A percentile compares a stretch with the other conserved stretches of the same genome.
These are phyloP conservation scores for Litchi chinensis DNA, from an alignment of 345 rosid genomes.

Conservation along the genomic window DNA sequence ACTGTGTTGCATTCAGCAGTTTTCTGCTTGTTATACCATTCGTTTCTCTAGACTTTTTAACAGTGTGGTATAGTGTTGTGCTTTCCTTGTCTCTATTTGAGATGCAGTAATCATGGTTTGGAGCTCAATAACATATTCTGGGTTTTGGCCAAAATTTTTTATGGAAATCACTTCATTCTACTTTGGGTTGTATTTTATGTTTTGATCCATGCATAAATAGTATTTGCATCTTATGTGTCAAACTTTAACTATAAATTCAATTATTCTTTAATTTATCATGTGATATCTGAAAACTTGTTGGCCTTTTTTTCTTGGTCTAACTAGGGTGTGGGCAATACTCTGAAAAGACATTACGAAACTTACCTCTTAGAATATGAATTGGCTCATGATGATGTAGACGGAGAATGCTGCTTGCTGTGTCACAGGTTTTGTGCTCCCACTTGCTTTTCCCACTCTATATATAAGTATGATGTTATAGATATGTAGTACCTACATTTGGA, in stretches of 20 bases:
- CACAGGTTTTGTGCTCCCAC: slow-evolving; percentile 57
- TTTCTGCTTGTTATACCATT: not conserved
- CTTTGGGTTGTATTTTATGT: slow-evolving; percentile 1
- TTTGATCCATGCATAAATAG: not conserved
- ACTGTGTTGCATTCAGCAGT: not conserved
- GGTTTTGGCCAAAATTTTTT: not conserved
- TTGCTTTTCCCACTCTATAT: slow-evolving; percentile 6
- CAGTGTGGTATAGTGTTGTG: not conserved
- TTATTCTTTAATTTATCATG: not conserved
- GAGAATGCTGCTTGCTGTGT: slow-evolving; percentile 97
- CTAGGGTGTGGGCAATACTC: slow-evolving; percentile 96
- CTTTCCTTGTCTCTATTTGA: not conserved
- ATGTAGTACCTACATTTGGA: slow-evolving; percentile 22
- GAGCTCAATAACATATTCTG: not conserved
- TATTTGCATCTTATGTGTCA: not conserved
- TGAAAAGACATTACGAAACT: slow-evolving; percentile 94
- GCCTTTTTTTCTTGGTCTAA: slow-evolving; percentile 16
- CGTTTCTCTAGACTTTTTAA: not conserved
- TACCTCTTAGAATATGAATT: slow-evolving; percentile 93
- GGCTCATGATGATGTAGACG: slow-evolving; percentile 98
- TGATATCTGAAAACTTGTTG: slow-evolving; percentile 9
- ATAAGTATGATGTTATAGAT: not conserved
- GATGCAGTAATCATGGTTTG: not conserved
- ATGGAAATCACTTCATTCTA: not conserved
- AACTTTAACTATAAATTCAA: not conserved